Conservation (phyloP, 2,329 filamentous ascomycete species). For the Ascochyta fabae region DNA sequence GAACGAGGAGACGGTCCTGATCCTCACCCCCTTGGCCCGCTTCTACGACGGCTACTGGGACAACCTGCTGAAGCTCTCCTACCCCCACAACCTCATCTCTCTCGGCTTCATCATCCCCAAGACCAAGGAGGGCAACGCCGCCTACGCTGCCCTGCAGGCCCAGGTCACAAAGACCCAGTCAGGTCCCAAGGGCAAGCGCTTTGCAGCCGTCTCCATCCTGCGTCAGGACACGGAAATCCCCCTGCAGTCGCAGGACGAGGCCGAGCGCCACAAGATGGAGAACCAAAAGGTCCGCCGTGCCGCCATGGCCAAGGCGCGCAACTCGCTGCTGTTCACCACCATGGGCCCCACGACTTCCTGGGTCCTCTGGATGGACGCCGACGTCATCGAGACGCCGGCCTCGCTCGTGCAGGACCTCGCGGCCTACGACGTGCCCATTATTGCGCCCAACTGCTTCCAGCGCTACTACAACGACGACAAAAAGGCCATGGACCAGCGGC, state of each 20-base stretch:
- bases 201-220: slow-evolving; percentile 92
- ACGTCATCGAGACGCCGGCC: slow-evolving; percentile 86
- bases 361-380: slow-evolving; percentile 95
- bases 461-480: slow-evolving; percentile 73
- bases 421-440: slow-evolving; percentile 83
- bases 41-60: slow-evolving; percentile 98
- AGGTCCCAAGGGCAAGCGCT: slow-evolving; percentile 79
- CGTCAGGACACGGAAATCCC: slow-evolving; percentile 93
- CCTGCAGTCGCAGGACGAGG: slow-evolving; percentile 79
- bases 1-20: slow-evolving; percentile 84
- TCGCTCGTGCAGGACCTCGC: slow-evolving; percentile 92
- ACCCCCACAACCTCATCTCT: slow-evolving; percentile 93
- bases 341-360: slow-evolving; percentile 89
- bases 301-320: slow-evolving; percentile 91
- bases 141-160: slow-evolving; percentile 81
- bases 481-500: slow-evolving; percentile 74
- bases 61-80: slow-evolving; percentile 81
- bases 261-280: slow-evolving; percentile 86
- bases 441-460: slow-evolving; percentile 96
- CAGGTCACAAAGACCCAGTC: slow-evolving; percentile 86
- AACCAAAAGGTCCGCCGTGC: slow-evolving; percentile 87
- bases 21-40: slow-evolving; percentile 88
- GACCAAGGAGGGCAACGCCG: slow-evolving; percentile 87
- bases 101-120: slow-evolving; percentile 96
- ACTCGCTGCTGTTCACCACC: slow-evolving; percentile 93